phyloP scores from a whole-genome alignment of 1,284 basidiomycete genomes.

The Moesziomyces globuligerus region DNA sequence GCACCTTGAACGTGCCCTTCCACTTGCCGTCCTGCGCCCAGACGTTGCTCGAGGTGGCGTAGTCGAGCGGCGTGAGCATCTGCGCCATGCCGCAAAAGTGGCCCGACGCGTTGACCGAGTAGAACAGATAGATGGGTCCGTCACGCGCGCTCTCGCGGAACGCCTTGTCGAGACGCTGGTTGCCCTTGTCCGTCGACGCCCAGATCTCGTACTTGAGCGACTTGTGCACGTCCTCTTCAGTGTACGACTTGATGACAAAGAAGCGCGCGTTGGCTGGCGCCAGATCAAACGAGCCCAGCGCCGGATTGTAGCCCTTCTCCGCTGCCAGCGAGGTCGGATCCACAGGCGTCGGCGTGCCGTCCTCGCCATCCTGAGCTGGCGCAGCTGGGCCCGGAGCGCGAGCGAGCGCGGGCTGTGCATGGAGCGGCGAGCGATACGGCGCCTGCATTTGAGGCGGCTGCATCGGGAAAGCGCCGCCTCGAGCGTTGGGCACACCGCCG shows the following conservation, averaged over 20 bases:
- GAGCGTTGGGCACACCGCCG: slow-evolving; percentile 14
- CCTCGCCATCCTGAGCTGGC: neutral
- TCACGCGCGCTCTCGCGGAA: slow-evolving; percentile 34
- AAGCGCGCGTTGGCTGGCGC: slow-evolving; percentile 50
- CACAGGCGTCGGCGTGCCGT: slow-evolving; percentile 15
- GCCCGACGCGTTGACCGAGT: slow-evolving; percentile 64
- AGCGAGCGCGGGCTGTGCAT: slow-evolving; percentile 7
- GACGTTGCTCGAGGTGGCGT: slow-evolving; percentile 55
- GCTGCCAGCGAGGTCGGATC: slow-evolving; percentile 24
- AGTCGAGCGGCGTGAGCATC: slow-evolving; percentile 65
- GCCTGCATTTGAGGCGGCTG: slow-evolving; percentile 14
- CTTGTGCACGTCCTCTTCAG: slow-evolving; percentile 64
- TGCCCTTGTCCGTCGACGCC: slow-evolving; percentile 67
- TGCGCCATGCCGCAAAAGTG: slow-evolving; percentile 66
- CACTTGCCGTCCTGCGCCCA: slow-evolving; percentile 67
- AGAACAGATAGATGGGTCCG: slow-evolving; percentile 66
- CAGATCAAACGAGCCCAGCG: slow-evolving; percentile 39
- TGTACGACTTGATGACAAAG: slow-evolving; percentile 67
- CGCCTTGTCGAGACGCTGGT: slow-evolving; percentile 61
- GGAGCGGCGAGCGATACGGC: slow-evolving; percentile 17
- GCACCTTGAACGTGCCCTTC: slow-evolving; percentile 65
- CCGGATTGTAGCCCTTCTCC: slow-evolving; percentile 52
- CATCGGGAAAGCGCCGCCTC: slow-evolving; percentile 16
- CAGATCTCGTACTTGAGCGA: slow-evolving; percentile 65
- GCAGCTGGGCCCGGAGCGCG: slow-evolving; percentile 5